Conservation (phyloP, 441 rosid species). For the Adansonia grandidieri region DNA sequence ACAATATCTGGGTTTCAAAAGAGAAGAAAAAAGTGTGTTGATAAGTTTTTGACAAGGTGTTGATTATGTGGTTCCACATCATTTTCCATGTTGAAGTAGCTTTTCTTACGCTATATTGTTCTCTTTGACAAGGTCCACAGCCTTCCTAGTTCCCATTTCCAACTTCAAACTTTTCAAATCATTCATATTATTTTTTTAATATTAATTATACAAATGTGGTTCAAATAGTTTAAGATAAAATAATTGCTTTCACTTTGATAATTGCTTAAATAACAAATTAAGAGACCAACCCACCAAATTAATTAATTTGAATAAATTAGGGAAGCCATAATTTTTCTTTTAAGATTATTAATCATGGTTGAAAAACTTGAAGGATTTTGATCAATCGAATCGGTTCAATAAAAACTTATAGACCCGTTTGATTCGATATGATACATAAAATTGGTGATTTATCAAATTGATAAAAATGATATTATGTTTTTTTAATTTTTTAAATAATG, state of each 20-base stretch:
- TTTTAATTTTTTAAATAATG: too few species aligned
- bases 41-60: slow-evolving; percentile 2
- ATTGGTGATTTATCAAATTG: neutral
- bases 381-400: neutral
- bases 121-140: neutral
- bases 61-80: slow-evolving; percentile 23
- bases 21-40: neutral
- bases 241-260: neutral
- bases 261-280: neutral
- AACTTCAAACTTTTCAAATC: neutral
- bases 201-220: neutral
- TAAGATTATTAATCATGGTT: neutral
- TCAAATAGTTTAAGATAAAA: neutral
- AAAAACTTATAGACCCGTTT: neutral
- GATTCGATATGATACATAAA: neutral
- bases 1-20: neutral
- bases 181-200: neutral
- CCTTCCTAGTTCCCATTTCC: neutral
- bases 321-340: neutral
- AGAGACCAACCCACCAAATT: neutral
- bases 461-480: too few species aligned
- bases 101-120: neutral
- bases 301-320: neutral
- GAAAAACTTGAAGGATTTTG: neutral
- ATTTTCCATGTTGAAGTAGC: neutral